Conservation (phyloP, 2,329 filamentous ascomycete genomes). For the Hypoxylon sp. region DNA sequence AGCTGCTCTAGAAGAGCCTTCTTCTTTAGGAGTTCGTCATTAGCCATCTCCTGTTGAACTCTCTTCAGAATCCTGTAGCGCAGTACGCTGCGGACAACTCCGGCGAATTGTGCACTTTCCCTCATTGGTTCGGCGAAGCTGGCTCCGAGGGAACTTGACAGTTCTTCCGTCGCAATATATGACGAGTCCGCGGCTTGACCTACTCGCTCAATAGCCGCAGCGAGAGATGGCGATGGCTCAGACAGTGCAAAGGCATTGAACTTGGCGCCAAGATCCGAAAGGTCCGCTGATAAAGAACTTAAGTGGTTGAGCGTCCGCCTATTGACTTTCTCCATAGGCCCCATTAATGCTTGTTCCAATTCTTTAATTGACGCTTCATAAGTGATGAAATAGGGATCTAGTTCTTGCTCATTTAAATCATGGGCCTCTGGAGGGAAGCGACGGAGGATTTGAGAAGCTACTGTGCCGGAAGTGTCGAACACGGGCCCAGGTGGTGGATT, state of each 20-base stretch:
- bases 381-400: conserved; percentile 95
- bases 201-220: conserved; percentile 92
- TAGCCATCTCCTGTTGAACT: conserved; percentile 97
- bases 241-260: conserved; percentile 98
- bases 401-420: conserved; percentile 85
- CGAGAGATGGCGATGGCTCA: conserved; percentile 88
- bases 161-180: conserved; percentile 94
- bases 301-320: conserved; percentile 88
- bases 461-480: conserved; percentile 56
- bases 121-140: conserved; percentile 98
- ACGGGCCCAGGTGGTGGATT: conserved; percentile 55
- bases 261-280: conserved; percentile 93
- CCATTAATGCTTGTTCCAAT: conserved; percentile 87
- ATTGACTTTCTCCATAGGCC: conserved; percentile 97
- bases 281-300: conserved; percentile 84
- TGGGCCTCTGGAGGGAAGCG: conserved; percentile 87
- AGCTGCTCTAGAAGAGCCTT: conserved; percentile 84
- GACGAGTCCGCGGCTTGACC: conserved; percentile 96
- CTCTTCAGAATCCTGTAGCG: conserved; percentile 93
- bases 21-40: conserved; percentile 93
- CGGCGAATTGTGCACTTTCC: conserved; percentile 96
- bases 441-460: conserved; percentile 73
- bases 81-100: conserved; percentile 90
- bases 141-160: conserved; percentile 88
- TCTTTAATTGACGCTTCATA: conserved; percentile 95